Conservation (phyloP, 352 stramenopile species). For the Thalassiosira hispida region DNA sequence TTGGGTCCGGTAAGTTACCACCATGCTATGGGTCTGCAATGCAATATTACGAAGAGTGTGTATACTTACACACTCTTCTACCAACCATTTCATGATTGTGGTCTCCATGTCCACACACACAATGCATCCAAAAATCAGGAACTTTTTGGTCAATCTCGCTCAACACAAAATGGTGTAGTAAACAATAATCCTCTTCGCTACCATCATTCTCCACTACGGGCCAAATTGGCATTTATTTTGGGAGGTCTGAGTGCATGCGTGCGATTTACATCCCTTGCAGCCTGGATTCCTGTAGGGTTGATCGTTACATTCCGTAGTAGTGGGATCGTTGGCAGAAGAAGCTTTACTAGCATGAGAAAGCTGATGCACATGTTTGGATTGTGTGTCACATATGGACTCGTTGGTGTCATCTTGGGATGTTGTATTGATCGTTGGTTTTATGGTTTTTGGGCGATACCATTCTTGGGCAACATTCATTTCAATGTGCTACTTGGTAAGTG, state of each 20-base stretch:
- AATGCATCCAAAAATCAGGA: constrained; percentile 19
- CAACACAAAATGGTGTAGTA: background rate
- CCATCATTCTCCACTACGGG: background rate
- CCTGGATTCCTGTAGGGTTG: constrained; percentile 77
- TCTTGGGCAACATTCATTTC: constrained; percentile 84
- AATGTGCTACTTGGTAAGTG: constrained; percentile 76
- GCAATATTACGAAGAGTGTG: no score
- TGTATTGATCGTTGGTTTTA: constrained; percentile 79
- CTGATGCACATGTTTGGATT: constrained; percentile 54
- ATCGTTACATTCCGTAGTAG: constrained; percentile 59
- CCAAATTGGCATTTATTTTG: constrained; percentile 72
- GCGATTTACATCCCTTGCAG: constrained; percentile 76
- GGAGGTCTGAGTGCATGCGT: constrained; percentile 75
- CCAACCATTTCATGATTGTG: no score
- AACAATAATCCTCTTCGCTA: background rate
- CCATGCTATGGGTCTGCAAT: background rate
- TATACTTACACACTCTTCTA: no score
- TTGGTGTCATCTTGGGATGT: constrained; percentile 63
- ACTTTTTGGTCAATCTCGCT: constrained; percentile 37
- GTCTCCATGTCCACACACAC: constrained; percentile 13
- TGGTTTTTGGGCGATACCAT: constrained; percentile 80
- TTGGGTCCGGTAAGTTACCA: constrained; percentile 44
- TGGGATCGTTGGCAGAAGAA: background rate
- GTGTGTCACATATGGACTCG: constrained; percentile 63
- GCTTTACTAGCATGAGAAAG: constrained; percentile 12